Evolutionary conservation across 257 asterid species (phyloP).

Genomic region (Paraleonurus japonicus): DNA sequence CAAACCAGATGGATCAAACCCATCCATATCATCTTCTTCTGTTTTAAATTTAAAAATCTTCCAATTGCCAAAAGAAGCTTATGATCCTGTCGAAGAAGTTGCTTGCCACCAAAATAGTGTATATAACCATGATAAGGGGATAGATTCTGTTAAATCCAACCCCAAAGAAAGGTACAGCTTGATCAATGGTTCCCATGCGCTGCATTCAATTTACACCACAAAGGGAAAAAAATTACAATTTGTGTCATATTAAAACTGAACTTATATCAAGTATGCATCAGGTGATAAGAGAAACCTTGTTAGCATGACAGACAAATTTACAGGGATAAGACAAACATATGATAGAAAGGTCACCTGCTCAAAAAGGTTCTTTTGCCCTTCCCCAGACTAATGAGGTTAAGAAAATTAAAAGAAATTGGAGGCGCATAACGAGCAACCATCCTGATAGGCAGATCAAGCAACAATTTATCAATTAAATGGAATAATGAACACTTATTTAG

Average conservation of each 20-base stretch:
- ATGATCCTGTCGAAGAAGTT: constrained; percentile 87
- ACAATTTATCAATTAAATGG: neutral
- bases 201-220: constrained; percentile 44
- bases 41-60: constrained; percentile 68
- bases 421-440: constrained; percentile 99
- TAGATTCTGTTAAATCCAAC: constrained; percentile 86
- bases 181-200: constrained; percentile 96
- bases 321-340: constrained; percentile 1
- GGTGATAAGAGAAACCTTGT: neutral
- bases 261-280: neutral
- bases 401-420: constrained; percentile 95
- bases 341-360: constrained; percentile 66
- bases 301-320: neutral
- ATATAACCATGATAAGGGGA: constrained; percentile 97
- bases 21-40: constrained; percentile 86
- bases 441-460: constrained; percentile 51
- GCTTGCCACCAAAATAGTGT: constrained; percentile 89
- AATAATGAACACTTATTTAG: neutral
- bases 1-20: constrained; percentile 96
- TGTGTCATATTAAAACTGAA: neutral
- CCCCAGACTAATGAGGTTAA: constrained; percentile 88
- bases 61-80: constrained; percentile 92
- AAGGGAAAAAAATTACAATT: constrained; percentile 15
- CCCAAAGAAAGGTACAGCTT: constrained; percentile 94
- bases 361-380: constrained; percentile 67